A percentile compares a stretch with the other conserved stretches of the same genome.
These are phyloP conservation scores for Dryadomyces sulphureus DNA, from an alignment of 2,329 filamentous ascomycete species.

Conservation along the genomic window DNA sequence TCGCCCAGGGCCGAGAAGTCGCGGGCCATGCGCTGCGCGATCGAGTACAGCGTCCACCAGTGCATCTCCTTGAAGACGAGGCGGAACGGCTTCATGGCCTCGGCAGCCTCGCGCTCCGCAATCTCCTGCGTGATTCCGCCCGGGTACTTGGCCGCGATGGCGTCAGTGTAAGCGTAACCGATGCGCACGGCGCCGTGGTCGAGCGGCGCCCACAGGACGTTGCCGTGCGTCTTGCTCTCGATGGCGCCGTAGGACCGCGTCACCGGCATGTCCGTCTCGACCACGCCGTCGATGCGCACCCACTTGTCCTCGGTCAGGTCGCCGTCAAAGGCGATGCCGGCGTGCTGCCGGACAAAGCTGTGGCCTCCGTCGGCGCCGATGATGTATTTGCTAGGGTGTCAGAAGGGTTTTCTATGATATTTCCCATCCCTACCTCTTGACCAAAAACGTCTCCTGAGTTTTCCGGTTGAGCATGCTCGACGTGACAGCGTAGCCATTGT, in stretches of 20 bases:
- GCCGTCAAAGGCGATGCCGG: slow-evolving; percentile 33
- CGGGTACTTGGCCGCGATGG: slow-evolving; percentile 20
- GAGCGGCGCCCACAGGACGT: slow-evolving; percentile 37
- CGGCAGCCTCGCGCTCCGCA: slow-evolving; percentile 34
- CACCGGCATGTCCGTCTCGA: slow-evolving; percentile 33
- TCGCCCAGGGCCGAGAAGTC: slow-evolving; percentile 39
- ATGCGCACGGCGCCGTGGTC: slow-evolving; percentile 38
- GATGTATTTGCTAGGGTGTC: slow-evolving; percentile 25
- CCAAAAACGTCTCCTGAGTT: slow-evolving; percentile 50
- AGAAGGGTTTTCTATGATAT: neutral
- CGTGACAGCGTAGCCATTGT: slow-evolving; percentile 79
- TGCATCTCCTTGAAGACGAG: slow-evolving; percentile 24
- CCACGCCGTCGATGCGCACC: slow-evolving; percentile 35
- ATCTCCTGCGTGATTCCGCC: slow-evolving; percentile 28
- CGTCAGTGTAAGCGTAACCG: slow-evolving; percentile 33
- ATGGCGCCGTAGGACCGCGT: slow-evolving; percentile 27
- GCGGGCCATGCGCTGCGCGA: slow-evolving; percentile 44
- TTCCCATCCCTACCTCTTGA: slow-evolving; percentile 37
- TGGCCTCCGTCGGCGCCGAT: slow-evolving; percentile 36
- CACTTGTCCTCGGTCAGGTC: slow-evolving; percentile 34
- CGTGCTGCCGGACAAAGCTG: slow-evolving; percentile 29
- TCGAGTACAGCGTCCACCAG: slow-evolving; percentile 39
- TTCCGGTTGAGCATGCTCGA: slow-evolving; percentile 70
- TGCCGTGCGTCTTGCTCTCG: slow-evolving; percentile 35
- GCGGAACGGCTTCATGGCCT: slow-evolving; percentile 24